Evolutionary conservation across 805 yeast genomes (phyloP), one percentile per base, ranked within the genome.

Genomic region (Pichia eremophila): DNA sequence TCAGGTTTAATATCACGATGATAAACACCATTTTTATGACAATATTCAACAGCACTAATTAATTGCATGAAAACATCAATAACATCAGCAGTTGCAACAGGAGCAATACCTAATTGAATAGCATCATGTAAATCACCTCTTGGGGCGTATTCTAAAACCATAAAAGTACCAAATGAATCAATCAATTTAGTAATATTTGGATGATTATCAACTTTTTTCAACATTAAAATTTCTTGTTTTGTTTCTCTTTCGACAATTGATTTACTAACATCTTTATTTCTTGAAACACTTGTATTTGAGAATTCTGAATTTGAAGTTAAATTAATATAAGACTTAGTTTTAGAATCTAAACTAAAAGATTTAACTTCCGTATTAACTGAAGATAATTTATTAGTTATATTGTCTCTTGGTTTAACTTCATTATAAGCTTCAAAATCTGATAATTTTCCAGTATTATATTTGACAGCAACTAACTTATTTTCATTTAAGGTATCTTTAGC

Each of bases 61-160:
- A 77, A 62, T 54, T 77, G 82, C 54, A 61, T 59, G 52, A 75
- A 75, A 8, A 75, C 80, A 55, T 76, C 80, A 48, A 75, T 68
- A 42, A 77, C 75, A 57, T 77, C 82, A 47, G 70, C 72, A 0
- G 80, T 73, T 0, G 78, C 67, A 9, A 74, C 61, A 14, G 91
- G 90, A 2, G 86, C 85, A 42, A 74, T 68, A 28, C 77, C 78
- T 51, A 69, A 65, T 52, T 79, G 84, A 57, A 85, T 83, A 1
- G 89, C 86, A 56, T 85, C 90, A 59, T 85, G 88, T 41, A 88
- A 66, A 62, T 88, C 96, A 49, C 96, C 96, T 51, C 91, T 78
- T 8, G 91, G 74, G 54, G 95, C 87, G 59, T 83, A 88, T 57
- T 88, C 96, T 69, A 89, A 71, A 12, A 77, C 64, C 53, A 77